A percentile compares a stretch with the other conserved stretches of the same genome.
phyloP scores from a whole-genome alignment of 2,329 filamentous ascomycete genomes.

The Cryphonectria parasitica region DNA sequence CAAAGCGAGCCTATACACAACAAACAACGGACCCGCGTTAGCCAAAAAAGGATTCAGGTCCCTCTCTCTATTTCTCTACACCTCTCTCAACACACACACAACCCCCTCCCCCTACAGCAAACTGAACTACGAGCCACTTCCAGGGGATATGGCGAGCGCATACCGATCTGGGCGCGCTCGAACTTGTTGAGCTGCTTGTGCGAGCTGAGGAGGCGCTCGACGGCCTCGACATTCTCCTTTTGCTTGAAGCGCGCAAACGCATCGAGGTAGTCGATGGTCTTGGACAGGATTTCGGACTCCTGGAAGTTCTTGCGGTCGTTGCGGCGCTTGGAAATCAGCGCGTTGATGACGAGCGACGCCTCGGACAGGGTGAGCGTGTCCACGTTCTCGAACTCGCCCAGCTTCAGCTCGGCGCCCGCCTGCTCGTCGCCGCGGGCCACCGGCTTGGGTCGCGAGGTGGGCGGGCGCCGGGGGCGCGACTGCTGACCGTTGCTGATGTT shows the following conservation, averaged over 20 bases:
- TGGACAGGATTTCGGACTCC: slow-evolving; percentile 82
- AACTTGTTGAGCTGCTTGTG: slow-evolving; percentile 85
- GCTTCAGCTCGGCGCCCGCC: slow-evolving; percentile 76
- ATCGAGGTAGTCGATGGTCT: slow-evolving; percentile 91
- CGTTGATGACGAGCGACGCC: slow-evolving; percentile 88
- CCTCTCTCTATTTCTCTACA: background rate
- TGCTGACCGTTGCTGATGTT: slow-evolving; percentile 14
- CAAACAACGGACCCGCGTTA: slow-evolving; percentile 17
- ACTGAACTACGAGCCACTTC: background rate
- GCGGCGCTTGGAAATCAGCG: slow-evolving; percentile 79
- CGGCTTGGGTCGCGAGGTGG: slow-evolving; percentile 70
- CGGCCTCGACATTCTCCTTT: slow-evolving; percentile 92
- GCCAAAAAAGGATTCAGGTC: slow-evolving; percentile 3
- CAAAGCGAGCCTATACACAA: slow-evolving; percentile 74
- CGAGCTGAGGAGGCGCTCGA: slow-evolving; percentile 81
- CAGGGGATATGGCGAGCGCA: slow-evolving; percentile 32
- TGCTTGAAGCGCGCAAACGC: slow-evolving; percentile 95
- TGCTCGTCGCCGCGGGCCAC: slow-evolving; percentile 81
- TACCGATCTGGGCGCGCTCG: slow-evolving; percentile 90
- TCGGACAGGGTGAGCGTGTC: slow-evolving; percentile 92
- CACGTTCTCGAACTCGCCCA: slow-evolving; percentile 92
- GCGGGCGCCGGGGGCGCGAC: slow-evolving; percentile 39
- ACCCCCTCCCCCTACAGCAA: background rate
- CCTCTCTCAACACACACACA: background rate
- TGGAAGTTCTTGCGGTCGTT: slow-evolving; percentile 81